Evolutionary conservation across 257 asterid genomes (phyloP).

Genomic region (Petunia secreta): DNA sequence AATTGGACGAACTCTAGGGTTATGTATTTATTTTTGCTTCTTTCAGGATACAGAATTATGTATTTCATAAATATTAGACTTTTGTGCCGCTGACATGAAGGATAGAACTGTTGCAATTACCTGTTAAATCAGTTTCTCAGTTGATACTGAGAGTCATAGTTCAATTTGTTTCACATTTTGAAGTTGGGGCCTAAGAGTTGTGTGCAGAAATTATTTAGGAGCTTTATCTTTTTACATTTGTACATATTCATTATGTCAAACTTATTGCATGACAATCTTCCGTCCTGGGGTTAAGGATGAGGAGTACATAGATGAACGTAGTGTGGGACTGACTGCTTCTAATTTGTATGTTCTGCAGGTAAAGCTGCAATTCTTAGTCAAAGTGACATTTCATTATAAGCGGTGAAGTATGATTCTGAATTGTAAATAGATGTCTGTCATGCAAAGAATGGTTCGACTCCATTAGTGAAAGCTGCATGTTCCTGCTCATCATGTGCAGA

Average conservation of each 20-base stretch:
- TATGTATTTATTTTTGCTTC: conserved; percentile 19
- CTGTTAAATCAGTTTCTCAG: not conserved
- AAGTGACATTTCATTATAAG: conserved; percentile 93
- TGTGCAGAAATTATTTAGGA: not conserved
- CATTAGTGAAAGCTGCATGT: not conserved
- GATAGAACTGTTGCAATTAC: not conserved
- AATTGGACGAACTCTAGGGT: conserved; percentile 16
- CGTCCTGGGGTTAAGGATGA: not conserved
- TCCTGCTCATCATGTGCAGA: conserved; percentile 18
- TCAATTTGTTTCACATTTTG: not conserved
- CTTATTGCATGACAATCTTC: not conserved
- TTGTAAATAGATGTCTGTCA: conserved; percentile 1
- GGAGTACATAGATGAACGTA: not conserved
- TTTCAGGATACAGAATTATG: not conserved
- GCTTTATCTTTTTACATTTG: not conserved
- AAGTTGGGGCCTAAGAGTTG: conserved; percentile 11
- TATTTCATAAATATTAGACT: not conserved
- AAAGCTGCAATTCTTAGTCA: conserved; percentile 88
- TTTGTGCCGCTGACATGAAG: not conserved
- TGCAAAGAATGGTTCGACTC: conserved; percentile 26
- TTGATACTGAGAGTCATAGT: not conserved
- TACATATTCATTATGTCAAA: not conserved
- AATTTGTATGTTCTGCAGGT: conserved; percentile 56
- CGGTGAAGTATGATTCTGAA: conserved; percentile 40
- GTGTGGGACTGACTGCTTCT: not conserved